A percentile compares a stretch with the other conserved stretches of the same genome.
phyloP scores from a whole-genome alignment of 1,139 yeast species.

The Tardiomyces depauwii region DNA sequence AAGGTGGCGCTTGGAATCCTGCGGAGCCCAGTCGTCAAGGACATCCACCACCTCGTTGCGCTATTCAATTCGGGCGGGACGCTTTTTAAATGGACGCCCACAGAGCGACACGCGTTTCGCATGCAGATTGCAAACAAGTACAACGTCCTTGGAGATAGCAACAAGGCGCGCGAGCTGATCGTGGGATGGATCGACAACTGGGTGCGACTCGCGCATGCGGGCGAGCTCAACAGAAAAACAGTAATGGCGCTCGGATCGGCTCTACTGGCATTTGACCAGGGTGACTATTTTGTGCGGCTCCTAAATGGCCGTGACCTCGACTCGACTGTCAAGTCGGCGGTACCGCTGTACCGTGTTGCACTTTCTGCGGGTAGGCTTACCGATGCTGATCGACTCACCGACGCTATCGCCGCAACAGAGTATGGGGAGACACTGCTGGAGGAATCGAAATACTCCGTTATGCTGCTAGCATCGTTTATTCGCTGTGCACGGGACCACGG shows the following conservation, averaged over 20 bases:
- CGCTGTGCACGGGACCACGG: background rate
- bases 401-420: constrained; percentile 22
- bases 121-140: constrained; percentile 17
- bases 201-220: constrained; percentile 10
- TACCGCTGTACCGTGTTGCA: constrained; percentile 3
- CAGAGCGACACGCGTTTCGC: constrained; percentile 14
- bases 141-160: constrained; percentile 12
- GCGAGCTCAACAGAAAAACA: constrained; percentile 6
- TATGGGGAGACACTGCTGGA: background rate
- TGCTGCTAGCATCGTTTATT: background rate
- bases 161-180: constrained; percentile 11
- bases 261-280: constrained; percentile 6
- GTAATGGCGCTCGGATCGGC: background rate
- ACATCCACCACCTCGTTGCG: constrained; percentile 12
- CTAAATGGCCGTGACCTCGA: constrained; percentile 7
- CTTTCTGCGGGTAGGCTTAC: constrained; percentile 5
- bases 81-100: constrained; percentile 13
- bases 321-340: background rate
- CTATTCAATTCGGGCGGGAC: constrained; percentile 13
- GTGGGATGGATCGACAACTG: constrained; percentile 13
- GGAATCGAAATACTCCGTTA: background rate
- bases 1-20: constrained; percentile 13
- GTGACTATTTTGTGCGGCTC: constrained; percentile 12
- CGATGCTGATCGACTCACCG: background rate
- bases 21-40: constrained; percentile 8